Base-by-base conservation (phyloP, 768 basidiomycete genomes). In the Gautieria morchelliformis region DNA sequence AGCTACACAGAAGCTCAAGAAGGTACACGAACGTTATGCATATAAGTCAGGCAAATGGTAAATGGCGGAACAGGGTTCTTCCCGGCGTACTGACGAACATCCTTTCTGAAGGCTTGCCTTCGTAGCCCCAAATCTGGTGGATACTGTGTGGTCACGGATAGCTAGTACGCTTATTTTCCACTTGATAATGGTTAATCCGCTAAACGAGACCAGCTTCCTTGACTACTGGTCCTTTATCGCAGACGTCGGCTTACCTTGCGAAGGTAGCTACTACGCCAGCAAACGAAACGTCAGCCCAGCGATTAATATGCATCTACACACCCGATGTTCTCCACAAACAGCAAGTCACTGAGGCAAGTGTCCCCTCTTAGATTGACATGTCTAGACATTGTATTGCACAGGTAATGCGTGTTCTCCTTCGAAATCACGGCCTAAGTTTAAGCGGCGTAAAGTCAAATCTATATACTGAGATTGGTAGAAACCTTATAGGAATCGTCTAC, bases 371-470 rank as follows among this genome's bases (percentile, higher is more conserved):
- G 32, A 51, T 40, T 40, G 7, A 40, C 4, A 40, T 19, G 19
- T 41, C 32, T 40, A 15, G 47, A 40, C 4, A 50, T 64, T 17
- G 57, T 1, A 6, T 51, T 51, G 37, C 55, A 4, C 52, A 85
- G 86, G 81, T 87, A 32, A 86, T 89, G 84, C 81, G 75, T 64
- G 72, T 84, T 5, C 71, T 89, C 10, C 64, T 89, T 45, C 72
- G 82, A 56, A 74, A 81, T 52, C 86, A 87, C 66, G 85, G 87
- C 0, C 64, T 81, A 50, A 81, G 75, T 62, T 73, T 86, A 9
- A 79, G 74, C 61, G 85, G 85, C 8, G 87, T 87, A 14, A 89
- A 89, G 64, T 80, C 84, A 5, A 72, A 88, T 65, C 63, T 89
- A 47, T 88, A 88, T 63, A 87, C 87, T 2, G 45, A 60, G 0